Conservation (phyloP, 441 rosid species). For the Croton laevigatus region DNA sequence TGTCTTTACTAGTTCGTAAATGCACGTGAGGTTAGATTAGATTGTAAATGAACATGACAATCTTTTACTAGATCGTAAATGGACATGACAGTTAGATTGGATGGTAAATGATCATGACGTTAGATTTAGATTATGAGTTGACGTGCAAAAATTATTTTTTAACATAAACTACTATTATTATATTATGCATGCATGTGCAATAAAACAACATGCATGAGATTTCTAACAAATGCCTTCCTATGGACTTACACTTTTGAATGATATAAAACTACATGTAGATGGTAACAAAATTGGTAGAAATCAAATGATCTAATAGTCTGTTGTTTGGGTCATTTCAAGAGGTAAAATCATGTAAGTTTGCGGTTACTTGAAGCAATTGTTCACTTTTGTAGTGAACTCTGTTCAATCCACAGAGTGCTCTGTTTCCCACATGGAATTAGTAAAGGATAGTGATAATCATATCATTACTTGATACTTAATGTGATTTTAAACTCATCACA, state of each 20-base stretch:
- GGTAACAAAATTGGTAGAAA: background rate
- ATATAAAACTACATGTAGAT: background rate
- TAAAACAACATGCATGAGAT: background rate
- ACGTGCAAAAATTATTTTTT: too few species aligned
- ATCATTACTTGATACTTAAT: constrained; percentile 1
- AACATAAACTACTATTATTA: too few species aligned
- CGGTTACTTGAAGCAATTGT: background rate
- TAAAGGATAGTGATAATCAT: background rate
- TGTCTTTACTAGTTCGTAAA: too few species aligned
- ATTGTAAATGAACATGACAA: too few species aligned
- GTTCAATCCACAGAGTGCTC: background rate
- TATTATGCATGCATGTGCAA: background rate
- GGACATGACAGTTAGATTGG: too few species aligned
- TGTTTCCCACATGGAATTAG: background rate
- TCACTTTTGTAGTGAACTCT: background rate
- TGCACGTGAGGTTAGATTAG: too few species aligned
- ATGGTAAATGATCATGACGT: too few species aligned
- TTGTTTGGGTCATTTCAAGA: background rate
- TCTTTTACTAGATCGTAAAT: too few species aligned
- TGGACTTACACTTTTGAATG: background rate
- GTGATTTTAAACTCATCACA: too few species aligned
- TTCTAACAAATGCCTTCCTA: background rate
- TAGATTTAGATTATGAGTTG: too few species aligned
- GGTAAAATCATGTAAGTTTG: background rate
- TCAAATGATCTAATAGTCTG: background rate